Base-by-base conservation (phyloP, 345 rosid species). In the Syzygium oleosum region DNA sequence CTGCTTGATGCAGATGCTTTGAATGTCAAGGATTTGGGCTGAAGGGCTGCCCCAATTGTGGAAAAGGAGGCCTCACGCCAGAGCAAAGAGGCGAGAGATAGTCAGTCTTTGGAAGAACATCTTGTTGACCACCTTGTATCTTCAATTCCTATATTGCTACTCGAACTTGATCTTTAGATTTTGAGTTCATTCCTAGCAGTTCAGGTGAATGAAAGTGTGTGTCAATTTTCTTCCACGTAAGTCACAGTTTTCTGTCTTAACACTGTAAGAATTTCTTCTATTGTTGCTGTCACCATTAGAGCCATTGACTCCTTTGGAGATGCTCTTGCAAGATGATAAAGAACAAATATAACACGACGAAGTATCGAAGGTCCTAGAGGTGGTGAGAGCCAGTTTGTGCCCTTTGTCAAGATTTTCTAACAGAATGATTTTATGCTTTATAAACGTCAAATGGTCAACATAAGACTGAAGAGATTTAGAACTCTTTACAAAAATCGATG, bases 11-110 rank as follows among this genome's bases (percentile, higher is more conserved):
- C 90, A 94, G 98, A 88, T 96, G 99, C 87, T 96, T 91, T 85
- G 97, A 94, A 54, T 95, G 98, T 87, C 99, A 95, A 92, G 99
- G 98, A 68, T 96, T 96, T 29, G 99, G 98, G 73, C 56, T 95
- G 85, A 94, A 91, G 89, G 90, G 97, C 51, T 96, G 98, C 80
- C 98, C 98, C 8, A 88, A 52, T 41, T 96, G 97, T 88, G 95
- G 98, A 41, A 80, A 92, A 84, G 98, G 95, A 91, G 98, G 98
- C 59, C 88, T 95, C 38, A 94, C 96, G 4, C 97, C 97, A 21
- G 96, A 95, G 86, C 97, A 95, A 86, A 94, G 97, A 91, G 96
- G 96, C 51, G 97, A 94, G 88, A 90, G 96, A 91, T 94, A 77
- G 84, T 41, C 52, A 59, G 84, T n/a, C 52, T n/a, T 46, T 23